Evolutionary conservation across 2,329 filamentous ascomycete species (phyloP), one percentile per base, ranked within the genome.

Genomic region (Malbranchea zuffiana): DNA sequence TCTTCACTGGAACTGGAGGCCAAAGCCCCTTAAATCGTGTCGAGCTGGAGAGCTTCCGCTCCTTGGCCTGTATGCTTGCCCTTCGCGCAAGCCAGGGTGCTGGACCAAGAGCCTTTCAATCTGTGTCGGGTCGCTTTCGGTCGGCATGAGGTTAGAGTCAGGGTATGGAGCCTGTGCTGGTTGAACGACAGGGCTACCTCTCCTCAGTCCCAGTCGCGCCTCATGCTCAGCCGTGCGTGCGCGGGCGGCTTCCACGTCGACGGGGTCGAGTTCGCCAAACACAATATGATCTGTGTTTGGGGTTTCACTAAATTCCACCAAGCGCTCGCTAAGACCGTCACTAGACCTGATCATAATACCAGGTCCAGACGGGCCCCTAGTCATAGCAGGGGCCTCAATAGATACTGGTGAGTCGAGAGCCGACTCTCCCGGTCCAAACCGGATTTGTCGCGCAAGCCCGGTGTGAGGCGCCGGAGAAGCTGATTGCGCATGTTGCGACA

Each of bases 21-120:
- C 51, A 16, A 54, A 27, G 1, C 47, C 48, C 35, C 43, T 39
- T 35, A 49, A 48, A 17, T 50, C 41, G 6, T 52, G 48, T 3
- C 43, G 42, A 6, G 50, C 19, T 27, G 57, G 57, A 6, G 55
- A 57, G 35, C 44, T 46, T 10, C 40, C 42, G 24, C 44, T 44
- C 26, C 44, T 36, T 4, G 19, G 15, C 25, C 44, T 40, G 17
- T 26, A 27, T 25, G 8, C 30, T 4, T 25, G 5, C 17, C 12
- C 15, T 7, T 28, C 35, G 10, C 21, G n/a, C 20, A 28, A 23
- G 15, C 21, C 17, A 5, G 32, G 16, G 3, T 21, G 13, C n/a
- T 25, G 23, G 7, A n/a, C 6, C 23, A 33, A 24, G 11, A 39
- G 23, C 23, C 32, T 2, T 17, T 33, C 16, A 7, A 40, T 29